Conservation (phyloP, 768 basidiomycete genomes). For the Favolaschia claudopus region DNA sequence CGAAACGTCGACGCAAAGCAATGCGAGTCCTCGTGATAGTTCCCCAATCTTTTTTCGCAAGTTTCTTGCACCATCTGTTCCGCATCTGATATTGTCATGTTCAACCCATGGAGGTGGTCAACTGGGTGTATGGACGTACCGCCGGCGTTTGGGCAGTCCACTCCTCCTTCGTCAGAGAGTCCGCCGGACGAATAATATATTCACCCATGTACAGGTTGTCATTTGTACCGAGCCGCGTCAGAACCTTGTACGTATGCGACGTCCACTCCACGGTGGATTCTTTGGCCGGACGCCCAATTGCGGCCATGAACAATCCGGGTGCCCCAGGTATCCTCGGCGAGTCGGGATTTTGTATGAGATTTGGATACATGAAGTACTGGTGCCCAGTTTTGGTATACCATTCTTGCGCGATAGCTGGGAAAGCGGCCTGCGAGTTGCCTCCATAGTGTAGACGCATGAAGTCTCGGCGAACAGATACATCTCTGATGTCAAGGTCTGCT, state of each 20-base stretch:
- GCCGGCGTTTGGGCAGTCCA: background rate
- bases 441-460: constrained; percentile 12
- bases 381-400: constrained; percentile 8
- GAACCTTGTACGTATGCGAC: background rate
- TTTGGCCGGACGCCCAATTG: background rate
- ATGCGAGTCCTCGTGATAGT: constrained; percentile 33
- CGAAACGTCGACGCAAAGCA: constrained; percentile 31
- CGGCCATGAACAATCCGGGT: constrained; percentile 20
- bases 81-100: constrained; percentile 28
- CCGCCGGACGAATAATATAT: background rate
- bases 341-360: constrained; percentile 15
- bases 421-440: background rate
- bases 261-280: background rate
- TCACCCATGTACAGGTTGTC: constrained; percentile 14
- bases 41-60: constrained; percentile 40
- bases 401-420: background rate
- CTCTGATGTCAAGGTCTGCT: background rate
- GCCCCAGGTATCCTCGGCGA: constrained; percentile 19
- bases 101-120: background rate
- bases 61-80: constrained; percentile 36
- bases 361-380: constrained; percentile 19
- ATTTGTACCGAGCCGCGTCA: background rate
- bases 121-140: background rate
- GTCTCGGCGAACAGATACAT: constrained; percentile 9
- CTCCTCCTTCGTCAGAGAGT: constrained; percentile 3